Percentiles rank a stretch among this genome's conserved stretches.
These are phyloP conservation scores for Paecilomyces variotii DNA, from an alignment of 2,329 filamentous ascomycete species.

Conservation along the genomic window DNA sequence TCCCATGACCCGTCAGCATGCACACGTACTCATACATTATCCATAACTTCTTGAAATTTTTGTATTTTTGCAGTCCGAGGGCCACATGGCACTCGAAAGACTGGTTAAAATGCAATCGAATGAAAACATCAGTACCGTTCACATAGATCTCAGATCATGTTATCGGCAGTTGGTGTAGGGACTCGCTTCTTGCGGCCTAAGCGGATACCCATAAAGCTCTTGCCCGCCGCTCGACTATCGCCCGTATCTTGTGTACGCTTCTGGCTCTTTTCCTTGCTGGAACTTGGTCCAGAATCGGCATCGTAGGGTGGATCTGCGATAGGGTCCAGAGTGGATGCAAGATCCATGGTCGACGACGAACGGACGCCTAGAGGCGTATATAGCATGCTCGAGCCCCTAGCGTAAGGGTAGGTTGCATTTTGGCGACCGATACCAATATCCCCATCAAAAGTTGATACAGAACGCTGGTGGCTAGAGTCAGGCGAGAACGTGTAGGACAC, in stretches of 20 bases:
- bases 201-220: background rate
- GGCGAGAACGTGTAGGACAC: background rate
- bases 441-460: background rate
- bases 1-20: background rate
- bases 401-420: background rate
- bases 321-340: background rate
- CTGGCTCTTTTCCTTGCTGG: background rate
- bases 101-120: background rate
- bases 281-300: background rate
- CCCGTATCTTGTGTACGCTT: background rate
- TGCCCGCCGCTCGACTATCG: background rate
- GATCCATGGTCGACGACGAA: background rate
- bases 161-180: background rate
- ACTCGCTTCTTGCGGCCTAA: background rate
- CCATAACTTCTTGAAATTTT: background rate
- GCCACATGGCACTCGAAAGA: too few species aligned
- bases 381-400: background rate
- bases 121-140: background rate
- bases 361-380: background rate
- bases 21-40: background rate
- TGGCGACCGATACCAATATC: background rate
- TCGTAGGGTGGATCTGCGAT: background rate
- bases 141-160: background rate
- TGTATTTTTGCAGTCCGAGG: too few species aligned
- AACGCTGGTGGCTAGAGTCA: background rate